Conservation (phyloP, 2,329 filamentous ascomycete genomes). For the Balansia obtecta region DNA sequence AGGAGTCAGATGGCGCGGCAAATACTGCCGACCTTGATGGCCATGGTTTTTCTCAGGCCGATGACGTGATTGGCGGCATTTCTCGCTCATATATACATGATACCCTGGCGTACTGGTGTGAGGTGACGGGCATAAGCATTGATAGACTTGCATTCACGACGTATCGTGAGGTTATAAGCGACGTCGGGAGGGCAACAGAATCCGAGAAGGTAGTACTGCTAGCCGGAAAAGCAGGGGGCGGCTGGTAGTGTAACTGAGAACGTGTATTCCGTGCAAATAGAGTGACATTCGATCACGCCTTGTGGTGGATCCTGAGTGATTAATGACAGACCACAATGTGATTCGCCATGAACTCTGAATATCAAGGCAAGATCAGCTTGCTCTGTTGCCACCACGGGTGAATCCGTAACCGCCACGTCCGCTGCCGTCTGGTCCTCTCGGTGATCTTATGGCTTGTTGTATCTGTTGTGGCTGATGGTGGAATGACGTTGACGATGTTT, state of each 20-base stretch:
- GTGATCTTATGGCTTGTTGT: conserved; percentile 58
- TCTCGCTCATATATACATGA: conserved; percentile 53
- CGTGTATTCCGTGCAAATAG: neutral
- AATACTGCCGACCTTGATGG: conserved; percentile 11
- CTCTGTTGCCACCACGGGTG: conserved; percentile 43
- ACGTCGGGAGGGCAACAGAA: conserved; percentile 72
- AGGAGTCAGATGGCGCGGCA: conserved; percentile 33
- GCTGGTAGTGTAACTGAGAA: conserved; percentile 52
- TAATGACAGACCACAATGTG: conserved; percentile 10
- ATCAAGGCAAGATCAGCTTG: conserved; percentile 16
- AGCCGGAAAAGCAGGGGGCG: conserved; percentile 82
- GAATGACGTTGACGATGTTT: neutral
- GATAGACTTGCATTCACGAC: conserved; percentile 71
- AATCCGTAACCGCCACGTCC: conserved; percentile 73
- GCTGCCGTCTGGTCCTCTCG: conserved; percentile 65
- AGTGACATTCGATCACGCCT: no score
- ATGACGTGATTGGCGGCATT: conserved; percentile 48
- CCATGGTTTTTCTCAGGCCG: conserved; percentile 5
- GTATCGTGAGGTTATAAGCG: conserved; percentile 85
- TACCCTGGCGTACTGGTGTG: conserved; percentile 65
- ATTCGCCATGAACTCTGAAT: neutral
- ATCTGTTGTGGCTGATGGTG: conserved; percentile 27
- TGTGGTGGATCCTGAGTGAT: no score
- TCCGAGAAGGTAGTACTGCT: conserved; percentile 77
- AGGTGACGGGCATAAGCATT: conserved; percentile 55